Conservation (phyloP, 441 rosid genomes). For the Viola pubescens region DNA sequence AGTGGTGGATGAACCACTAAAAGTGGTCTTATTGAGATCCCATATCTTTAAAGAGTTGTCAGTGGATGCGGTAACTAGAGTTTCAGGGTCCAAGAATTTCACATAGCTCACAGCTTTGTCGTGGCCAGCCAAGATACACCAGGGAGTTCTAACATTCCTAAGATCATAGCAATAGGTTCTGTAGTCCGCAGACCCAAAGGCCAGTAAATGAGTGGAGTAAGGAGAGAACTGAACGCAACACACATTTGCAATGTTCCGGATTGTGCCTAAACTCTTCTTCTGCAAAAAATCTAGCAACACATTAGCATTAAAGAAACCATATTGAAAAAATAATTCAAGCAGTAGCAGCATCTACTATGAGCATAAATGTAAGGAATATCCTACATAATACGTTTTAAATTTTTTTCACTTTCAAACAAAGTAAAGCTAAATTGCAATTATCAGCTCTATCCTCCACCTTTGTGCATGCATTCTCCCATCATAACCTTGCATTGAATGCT, state of each 20-base stretch:
- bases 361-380: no score
- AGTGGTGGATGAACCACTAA: slow-evolving; percentile 45
- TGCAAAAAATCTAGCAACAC: slow-evolving; percentile 30
- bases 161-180: slow-evolving; percentile 88
- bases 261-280: slow-evolving; percentile 68
- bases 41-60: slow-evolving; percentile 89
- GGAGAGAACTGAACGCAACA: slow-evolving; percentile 95
- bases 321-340: slow-evolving; percentile 4
- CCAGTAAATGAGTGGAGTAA: slow-evolving; percentile 73
- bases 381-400: no score
- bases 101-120: slow-evolving; percentile 88
- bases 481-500: no score
- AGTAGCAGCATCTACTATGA: neutral
- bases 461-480: no score
- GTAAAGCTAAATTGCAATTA: no score
- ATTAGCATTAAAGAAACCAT: slow-evolving; percentile 18
- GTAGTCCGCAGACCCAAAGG: slow-evolving; percentile 93
- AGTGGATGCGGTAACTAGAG: slow-evolving; percentile 89
- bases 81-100: slow-evolving; percentile 80
- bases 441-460: no score
- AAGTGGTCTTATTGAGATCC: slow-evolving; percentile 79
- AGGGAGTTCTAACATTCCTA: slow-evolving; percentile 67
- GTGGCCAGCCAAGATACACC: slow-evolving; percentile 88
- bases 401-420: no score
- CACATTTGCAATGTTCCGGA: slow-evolving; percentile 74